Conservation (phyloP, 305 asterid species). For the Lippia alba region DNA sequence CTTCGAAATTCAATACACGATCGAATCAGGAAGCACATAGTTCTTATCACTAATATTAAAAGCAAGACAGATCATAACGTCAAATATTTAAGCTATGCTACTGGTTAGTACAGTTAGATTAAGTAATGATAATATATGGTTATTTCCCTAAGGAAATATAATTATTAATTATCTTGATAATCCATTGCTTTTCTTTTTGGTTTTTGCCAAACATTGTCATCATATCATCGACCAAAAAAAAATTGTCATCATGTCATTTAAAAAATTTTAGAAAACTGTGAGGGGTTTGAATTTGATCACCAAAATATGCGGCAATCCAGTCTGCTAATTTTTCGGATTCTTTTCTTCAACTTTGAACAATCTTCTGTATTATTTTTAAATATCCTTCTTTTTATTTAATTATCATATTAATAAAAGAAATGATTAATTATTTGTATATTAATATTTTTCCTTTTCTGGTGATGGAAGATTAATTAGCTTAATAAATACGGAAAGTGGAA, state of each 20-base stretch:
- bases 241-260: slow-evolving; percentile 2
- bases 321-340: slow-evolving; percentile 19
- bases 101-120: too few relatives aligned
- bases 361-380: not conserved
- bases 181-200: not conserved
- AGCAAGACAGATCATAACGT: too few relatives aligned
- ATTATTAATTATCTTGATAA: too few relatives aligned
- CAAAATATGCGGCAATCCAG: slow-evolving; percentile 40
- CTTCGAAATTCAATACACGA: too few relatives aligned
- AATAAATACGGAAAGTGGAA: slow-evolving; percentile 17
- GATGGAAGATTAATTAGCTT: slow-evolving; percentile 8
- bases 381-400: not conserved
- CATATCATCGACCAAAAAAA: not conserved
- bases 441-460: not conserved
- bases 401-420: not conserved
- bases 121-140: too few relatives aligned
- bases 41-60: too few relatives aligned
- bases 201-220: not conserved
- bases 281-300: slow-evolving; percentile 24
- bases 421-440: not conserved
- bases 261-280: slow-evolving; percentile 5
- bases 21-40: too few relatives aligned
- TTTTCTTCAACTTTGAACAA: slow-evolving; percentile 32
- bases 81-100: too few relatives aligned
- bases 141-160: too few relatives aligned